A percentile compares a stretch with the other conserved stretches of the same genome.
Conservation (phyloP, 306 rosid species). For the Morella rubra region DNA sequence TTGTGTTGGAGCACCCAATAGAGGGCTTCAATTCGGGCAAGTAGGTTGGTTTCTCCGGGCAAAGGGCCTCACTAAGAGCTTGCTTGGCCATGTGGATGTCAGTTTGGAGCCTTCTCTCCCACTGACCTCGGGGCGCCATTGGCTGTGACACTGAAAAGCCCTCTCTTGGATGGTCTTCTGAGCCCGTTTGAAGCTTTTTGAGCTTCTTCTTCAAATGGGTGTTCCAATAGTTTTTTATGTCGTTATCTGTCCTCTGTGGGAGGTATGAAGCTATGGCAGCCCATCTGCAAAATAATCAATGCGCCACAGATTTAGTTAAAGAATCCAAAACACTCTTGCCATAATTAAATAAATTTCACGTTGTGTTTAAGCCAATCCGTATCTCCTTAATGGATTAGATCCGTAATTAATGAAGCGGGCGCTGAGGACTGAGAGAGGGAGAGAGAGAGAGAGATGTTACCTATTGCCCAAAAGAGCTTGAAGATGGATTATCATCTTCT, state of each 20-base stretch:
- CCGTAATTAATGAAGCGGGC: neutral
- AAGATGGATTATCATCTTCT: constrained; percentile 93
- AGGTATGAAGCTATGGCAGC: constrained; percentile 98
- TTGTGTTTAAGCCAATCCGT: too few relatives aligned
- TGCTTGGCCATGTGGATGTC: constrained; percentile 74
- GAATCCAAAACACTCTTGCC: neutral
- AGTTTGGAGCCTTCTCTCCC: constrained; percentile 96
- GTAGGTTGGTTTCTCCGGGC: constrained; percentile 45
- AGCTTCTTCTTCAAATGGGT: constrained; percentile 87
- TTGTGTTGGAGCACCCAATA: neutral
- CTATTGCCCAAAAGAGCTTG: constrained; percentile 97
- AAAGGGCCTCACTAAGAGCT: constrained; percentile 77
- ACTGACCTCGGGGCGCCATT: constrained; percentile 69
- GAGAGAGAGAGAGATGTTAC: constrained; percentile 34
- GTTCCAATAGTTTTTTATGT: constrained; percentile 95
- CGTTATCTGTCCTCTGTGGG: constrained; percentile 95
- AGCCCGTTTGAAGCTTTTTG: constrained; percentile 44
- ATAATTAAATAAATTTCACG: neutral
- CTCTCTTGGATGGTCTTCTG: constrained; percentile 24
- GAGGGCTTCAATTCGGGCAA: constrained; percentile 32
- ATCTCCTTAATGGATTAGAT: too few relatives aligned
- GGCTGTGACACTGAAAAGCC: constrained; percentile 44
- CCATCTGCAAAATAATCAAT: constrained; percentile 64
- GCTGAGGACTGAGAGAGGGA: too few relatives aligned
- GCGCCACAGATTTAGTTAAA: constrained; percentile 15